These are phyloP conservation scores for Coemansia umbellata DNA, from an alignment of 192 early-diverging fungal genomes.

Conservation along the genomic window DNA sequence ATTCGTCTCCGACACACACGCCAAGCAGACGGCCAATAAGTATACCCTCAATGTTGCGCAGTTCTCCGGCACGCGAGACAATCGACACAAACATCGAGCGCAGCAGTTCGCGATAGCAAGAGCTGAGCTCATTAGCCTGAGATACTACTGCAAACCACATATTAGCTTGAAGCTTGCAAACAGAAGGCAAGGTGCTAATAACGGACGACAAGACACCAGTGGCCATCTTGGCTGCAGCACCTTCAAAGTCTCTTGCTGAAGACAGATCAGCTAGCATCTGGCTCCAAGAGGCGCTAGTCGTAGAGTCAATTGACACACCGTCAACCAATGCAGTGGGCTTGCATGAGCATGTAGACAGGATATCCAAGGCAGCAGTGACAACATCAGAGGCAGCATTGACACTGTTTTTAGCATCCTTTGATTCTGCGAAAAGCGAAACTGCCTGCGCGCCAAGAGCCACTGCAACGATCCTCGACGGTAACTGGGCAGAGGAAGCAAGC, in stretches of 20 bases:
- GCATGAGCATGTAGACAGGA: background rate
- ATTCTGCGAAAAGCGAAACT: slow-evolving; percentile 10
- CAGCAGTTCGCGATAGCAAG: slow-evolving; percentile 13
- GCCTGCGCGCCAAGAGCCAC: slow-evolving; percentile 29
- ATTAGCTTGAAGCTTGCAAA: slow-evolving; percentile 7
- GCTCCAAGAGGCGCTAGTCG: slow-evolving; percentile 8
- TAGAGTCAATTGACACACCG: slow-evolving; percentile 1
- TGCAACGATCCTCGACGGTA: slow-evolving; percentile 7
- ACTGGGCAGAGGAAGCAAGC: slow-evolving; percentile 6
- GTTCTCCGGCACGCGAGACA: slow-evolving; percentile 9
- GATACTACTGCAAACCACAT: slow-evolving; percentile 16
- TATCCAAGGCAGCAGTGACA: slow-evolving; percentile 7
- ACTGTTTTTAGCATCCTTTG: background rate
- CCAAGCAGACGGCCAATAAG: slow-evolving; percentile 32
- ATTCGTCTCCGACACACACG: slow-evolving; percentile 23
- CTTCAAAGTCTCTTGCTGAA: background rate
- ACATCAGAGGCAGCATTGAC: slow-evolving; percentile 10
- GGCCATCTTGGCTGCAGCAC: slow-evolving; percentile 5
- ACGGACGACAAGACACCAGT: slow-evolving; percentile 12
- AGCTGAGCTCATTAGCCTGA: background rate
- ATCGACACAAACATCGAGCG: slow-evolving; percentile 12
- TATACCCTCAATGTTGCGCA: slow-evolving; percentile 12
- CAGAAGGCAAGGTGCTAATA: slow-evolving; percentile 5
- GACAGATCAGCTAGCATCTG: slow-evolving; percentile 13
- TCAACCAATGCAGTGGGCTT: background rate